These are phyloP conservation scores for Xylaria bambusicola DNA, from an alignment of 495 filamentous ascomycete genomes.

Conservation along the genomic window DNA sequence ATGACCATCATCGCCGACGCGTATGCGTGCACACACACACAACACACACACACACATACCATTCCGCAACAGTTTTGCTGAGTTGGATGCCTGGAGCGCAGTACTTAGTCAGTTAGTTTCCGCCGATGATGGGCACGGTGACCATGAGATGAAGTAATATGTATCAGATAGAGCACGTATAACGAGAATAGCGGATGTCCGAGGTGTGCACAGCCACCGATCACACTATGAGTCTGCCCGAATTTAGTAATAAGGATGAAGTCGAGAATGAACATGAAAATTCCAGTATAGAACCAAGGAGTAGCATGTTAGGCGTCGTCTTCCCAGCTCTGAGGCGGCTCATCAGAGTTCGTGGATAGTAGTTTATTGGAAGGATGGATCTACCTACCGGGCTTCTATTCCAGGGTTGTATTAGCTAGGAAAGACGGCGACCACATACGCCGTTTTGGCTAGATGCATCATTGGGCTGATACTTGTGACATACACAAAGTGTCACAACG, in stretches of 20 bases:
- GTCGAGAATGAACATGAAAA: not conserved
- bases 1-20: constrained; percentile 7
- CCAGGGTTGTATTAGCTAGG: constrained; percentile 2
- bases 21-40: constrained; percentile 2
- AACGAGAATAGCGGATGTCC: constrained; percentile 10
- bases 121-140: not conserved
- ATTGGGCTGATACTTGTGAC: not conserved
- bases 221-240: too few species aligned
- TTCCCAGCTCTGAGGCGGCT: not conserved
- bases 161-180: constrained; percentile 9
- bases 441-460: not conserved
- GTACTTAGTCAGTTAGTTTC: not conserved
- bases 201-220: constrained; percentile 1
- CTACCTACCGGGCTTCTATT: not conserved
- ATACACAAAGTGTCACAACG: too few species aligned
- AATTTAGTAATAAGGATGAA: too few species aligned
- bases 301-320: not conserved
- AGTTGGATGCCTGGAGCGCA: not conserved
- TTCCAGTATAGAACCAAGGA: not conserved
- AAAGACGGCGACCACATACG: constrained; percentile 2
- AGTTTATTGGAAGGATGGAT: not conserved
- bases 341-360: not conserved
- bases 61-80: not conserved
- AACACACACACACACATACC: constrained; percentile 2
- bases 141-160: not conserved